Conservation (phyloP, 345 rosid species). For the Eucalyptus pumila region DNA sequence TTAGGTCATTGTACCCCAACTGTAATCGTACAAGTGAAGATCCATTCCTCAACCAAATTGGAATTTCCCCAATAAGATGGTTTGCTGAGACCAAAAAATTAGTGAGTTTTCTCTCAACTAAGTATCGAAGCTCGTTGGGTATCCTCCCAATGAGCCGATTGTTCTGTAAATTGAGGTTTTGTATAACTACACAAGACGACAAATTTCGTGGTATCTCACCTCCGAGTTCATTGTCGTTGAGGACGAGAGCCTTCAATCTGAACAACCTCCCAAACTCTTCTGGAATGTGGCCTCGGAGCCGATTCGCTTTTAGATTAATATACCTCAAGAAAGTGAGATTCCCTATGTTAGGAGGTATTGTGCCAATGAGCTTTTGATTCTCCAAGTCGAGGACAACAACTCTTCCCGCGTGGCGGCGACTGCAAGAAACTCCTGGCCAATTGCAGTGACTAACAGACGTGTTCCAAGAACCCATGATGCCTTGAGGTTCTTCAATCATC, state of each 20-base stretch:
- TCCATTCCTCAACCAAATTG: neutral
- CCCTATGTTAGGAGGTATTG: neutral
- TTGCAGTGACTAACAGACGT: rapidly evolving
- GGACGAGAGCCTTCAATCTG: neutral
- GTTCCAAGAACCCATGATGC: neutral
- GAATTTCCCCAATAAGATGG: rapidly evolving
- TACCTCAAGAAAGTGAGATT: neutral
- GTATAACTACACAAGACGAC: rapidly evolving
- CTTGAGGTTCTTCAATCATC: neutral
- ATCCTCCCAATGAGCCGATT: neutral
- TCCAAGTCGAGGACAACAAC: rapidly evolving
- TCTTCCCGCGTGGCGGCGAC: neutral
- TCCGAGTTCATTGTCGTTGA: rapidly evolving
- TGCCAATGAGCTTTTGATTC: neutral
- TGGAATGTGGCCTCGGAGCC: neutral
- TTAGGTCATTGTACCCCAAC: rapidly evolving
- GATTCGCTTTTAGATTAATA: rapidly evolving
- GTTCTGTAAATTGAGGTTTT: rapidly evolving
- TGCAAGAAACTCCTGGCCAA: neutral
- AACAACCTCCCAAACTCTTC: neutral
- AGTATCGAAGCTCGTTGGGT: neutral
- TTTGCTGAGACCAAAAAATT: rapidly evolving
- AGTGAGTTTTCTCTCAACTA: too few species aligned
- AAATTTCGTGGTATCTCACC: neutral
- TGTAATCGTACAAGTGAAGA: rapidly evolving